Base-by-base conservation (phyloP, 176 grass and related monocot species). In the Cenchrus purpureus region DNA sequence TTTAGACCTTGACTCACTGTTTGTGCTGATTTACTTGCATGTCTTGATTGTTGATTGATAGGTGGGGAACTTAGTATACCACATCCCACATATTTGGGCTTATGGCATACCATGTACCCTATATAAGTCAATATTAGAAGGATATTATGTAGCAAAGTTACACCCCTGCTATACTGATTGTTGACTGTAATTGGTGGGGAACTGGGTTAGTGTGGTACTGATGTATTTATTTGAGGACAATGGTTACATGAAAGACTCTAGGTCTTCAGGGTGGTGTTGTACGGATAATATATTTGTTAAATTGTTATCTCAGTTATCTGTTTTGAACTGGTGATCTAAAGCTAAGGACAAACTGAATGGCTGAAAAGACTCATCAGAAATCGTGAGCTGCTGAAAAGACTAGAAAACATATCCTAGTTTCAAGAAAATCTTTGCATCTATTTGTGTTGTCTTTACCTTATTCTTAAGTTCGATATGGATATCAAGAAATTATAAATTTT, bases 401-500 rank as follows among this genome's bases (percentile, higher is more conserved):
- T 45, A 5, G 37, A 31, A 50, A 71, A 20, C 56, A 37, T 58
- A 15, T 61, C 43, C 9, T 15, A 68, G 16, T 45, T 40, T 61
- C 1, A 69, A 79, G 57, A 37, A 12, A 8, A n/a, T 50, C 49
- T 72, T 68, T 68, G 13, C 68, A 66, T 68, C 31, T 63, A 69
- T 1, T 67, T 50, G 70, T 10, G 10, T 45, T 12, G 25, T 64
- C 32, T 65, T 53, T 77, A 20, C 13, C 6, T 11, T n/a, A 50
- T 77, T 86, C 55, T 37, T 82, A 62, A 64, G 25, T 53, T 71
- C 1, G 4, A 49, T 79, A 31, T 60, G 58, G 17, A n/a, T 69
- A 62, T 68, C 14, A 46, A 59, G 19, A 17, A 7, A 22, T 4
- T 16, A 49, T 19, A 12, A 19, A 45, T 22, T 59, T 32, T 83